These are phyloP conservation scores for Xylaria sp. DNA, from an alignment of 2,329 filamentous ascomycete genomes.

Conservation along the genomic window DNA sequence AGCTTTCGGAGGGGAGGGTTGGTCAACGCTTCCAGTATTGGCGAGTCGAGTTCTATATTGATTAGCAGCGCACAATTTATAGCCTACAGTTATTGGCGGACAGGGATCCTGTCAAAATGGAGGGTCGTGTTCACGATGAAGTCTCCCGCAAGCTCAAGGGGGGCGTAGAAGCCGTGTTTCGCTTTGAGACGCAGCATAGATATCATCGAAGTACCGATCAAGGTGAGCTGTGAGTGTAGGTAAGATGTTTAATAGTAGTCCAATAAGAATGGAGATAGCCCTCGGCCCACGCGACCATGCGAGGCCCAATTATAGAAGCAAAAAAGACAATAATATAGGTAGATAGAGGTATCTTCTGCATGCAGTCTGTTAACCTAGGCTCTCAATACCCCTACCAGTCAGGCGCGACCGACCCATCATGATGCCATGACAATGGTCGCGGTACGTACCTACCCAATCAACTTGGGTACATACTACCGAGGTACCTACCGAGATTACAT, in stretches of 20 bases:
- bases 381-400: too few relatives aligned
- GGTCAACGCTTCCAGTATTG: constrained; percentile 1
- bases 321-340: neutral
- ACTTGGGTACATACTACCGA: too few relatives aligned
- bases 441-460: neutral
- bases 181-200: neutral
- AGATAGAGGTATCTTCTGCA: too few relatives aligned
- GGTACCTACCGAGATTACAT: too few relatives aligned
- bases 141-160: neutral
- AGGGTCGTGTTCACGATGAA: neutral
- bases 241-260: neutral
- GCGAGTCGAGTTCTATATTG: constrained; percentile 19
- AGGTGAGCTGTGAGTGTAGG: neutral
- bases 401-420: too few relatives aligned
- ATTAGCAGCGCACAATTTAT: neutral
- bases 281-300: neutral
- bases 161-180: constrained; percentile 4
- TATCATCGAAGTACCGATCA: neutral
- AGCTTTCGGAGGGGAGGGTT: constrained; percentile 7
- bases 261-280: neutral
- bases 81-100: constrained; percentile 1
- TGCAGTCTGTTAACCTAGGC: too few relatives aligned
- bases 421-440: neutral
- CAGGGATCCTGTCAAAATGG: constrained; percentile 10
- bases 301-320: neutral